Evolutionary conservation across 768 basidiomycete genomes (phyloP).

Genomic region (Baorangia bicolor): DNA sequence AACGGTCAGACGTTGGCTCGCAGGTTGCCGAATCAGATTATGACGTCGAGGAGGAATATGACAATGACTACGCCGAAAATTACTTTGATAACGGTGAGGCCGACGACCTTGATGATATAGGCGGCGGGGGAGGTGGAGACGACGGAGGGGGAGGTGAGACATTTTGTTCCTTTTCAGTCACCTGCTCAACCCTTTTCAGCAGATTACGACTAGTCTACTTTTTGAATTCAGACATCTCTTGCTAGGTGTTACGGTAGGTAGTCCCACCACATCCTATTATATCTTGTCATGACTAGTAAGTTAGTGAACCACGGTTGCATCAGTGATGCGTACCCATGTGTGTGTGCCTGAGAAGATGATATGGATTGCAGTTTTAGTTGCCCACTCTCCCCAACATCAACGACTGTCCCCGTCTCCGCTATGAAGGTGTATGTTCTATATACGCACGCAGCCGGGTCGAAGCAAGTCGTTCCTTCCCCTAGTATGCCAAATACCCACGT

Average conservation of each 20-base stretch:
- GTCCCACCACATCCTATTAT: background rate
- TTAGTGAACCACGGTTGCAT: background rate
- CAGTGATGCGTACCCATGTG: background rate
- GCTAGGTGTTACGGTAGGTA: conserved; percentile 5
- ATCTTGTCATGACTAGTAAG: background rate
- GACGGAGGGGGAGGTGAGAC: conserved; percentile 58
- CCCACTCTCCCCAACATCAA: background rate
- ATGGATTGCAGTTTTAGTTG: background rate
- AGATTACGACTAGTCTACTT: conserved; percentile 29
- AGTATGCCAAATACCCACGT: conserved; percentile 20
- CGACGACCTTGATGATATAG: conserved; percentile 77
- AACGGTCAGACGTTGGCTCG: conserved; percentile 65
- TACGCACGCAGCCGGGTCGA: background rate
- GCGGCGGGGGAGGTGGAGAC: conserved; percentile 64
- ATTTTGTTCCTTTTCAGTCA: background rate
- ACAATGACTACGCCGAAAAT: conserved; percentile 88
- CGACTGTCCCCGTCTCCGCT: background rate
- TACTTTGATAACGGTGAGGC: conserved; percentile 90
- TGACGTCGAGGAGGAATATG: conserved; percentile 87
- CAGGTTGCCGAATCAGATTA: conserved; percentile 71
- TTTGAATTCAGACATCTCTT: background rate
- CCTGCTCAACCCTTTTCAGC: background rate
- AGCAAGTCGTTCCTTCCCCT: background rate
- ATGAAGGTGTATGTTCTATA: background rate
- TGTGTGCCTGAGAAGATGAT: background rate